Evolutionary conservation across 108 stramenopile species (phyloP).

Genomic region (Craspedostauros australis): DNA sequence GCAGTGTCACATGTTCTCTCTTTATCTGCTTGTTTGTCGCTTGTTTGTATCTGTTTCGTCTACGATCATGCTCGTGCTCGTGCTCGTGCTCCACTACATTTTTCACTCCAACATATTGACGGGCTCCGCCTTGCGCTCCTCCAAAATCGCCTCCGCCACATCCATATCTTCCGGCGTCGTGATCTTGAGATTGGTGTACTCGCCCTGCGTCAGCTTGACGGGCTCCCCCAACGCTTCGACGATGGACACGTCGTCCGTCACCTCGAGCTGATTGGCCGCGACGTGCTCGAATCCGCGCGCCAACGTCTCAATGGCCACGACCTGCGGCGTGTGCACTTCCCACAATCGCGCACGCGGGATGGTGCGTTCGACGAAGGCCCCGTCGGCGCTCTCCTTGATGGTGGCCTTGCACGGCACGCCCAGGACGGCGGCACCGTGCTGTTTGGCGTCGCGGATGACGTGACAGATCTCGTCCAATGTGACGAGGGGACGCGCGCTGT

Average conservation of each 20-base stretch:
- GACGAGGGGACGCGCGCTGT: slow-evolving; percentile 89
- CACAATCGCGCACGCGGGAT: slow-evolving; percentile 81
- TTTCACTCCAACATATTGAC: slow-evolving; percentile 18
- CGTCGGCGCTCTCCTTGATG: slow-evolving; percentile 88
- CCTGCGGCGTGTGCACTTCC: slow-evolving; percentile 95
- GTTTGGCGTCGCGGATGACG: slow-evolving; percentile 67
- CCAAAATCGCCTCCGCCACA: slow-evolving; percentile 81
- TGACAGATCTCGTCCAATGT: slow-evolving; percentile 70
- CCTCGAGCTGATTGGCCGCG: slow-evolving; percentile 67
- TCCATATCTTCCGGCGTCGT: slow-evolving; percentile 96
- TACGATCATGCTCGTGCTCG: slow-evolving; percentile 1
- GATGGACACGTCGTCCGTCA: slow-evolving; percentile 93
- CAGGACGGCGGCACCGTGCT: slow-evolving; percentile 85
- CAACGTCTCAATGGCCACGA: slow-evolving; percentile 74
- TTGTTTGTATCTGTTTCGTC: neutral
- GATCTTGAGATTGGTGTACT: slow-evolving; percentile 95
- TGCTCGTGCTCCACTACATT: slow-evolving; percentile 1
- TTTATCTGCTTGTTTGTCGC: neutral
- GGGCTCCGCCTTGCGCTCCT: slow-evolving; percentile 36
- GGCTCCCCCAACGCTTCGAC: slow-evolving; percentile 89
- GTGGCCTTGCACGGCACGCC: slow-evolving; percentile 97
- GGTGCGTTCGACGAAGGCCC: slow-evolving; percentile 68
- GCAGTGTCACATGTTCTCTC: neutral
- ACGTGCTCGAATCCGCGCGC: slow-evolving; percentile 78
- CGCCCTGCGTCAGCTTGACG: slow-evolving; percentile 88